phyloP scores from a whole-genome alignment of 352 stramenopile genomes.

The Elongisporangium anandrum region DNA sequence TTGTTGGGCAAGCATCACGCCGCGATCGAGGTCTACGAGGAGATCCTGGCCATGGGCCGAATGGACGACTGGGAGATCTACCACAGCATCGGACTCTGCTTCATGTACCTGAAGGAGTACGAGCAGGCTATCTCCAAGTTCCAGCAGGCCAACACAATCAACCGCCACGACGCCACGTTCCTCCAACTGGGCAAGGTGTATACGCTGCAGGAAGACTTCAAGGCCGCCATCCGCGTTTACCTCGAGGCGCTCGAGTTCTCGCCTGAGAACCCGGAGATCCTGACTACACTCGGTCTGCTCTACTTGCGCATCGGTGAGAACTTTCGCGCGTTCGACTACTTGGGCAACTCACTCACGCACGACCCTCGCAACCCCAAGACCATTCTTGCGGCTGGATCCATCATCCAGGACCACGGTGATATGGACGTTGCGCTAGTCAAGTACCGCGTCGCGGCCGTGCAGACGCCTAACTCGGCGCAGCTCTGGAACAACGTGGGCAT shows the following conservation, averaged over 20 bases:
- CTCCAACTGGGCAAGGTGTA: slow-evolving; percentile 90
- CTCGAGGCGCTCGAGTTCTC: slow-evolving; percentile 92
- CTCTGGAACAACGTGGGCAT: slow-evolving; percentile 96
- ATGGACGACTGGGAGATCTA: slow-evolving; percentile 93
- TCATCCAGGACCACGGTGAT: slow-evolving; percentile 92
- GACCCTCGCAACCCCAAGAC: slow-evolving; percentile 89
- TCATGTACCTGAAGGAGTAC: slow-evolving; percentile 91
- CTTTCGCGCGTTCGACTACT: slow-evolving; percentile 91
- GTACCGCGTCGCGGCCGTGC: slow-evolving; percentile 89
- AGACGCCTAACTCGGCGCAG: slow-evolving; percentile 90
- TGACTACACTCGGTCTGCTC: slow-evolving; percentile 89
- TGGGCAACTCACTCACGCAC: slow-evolving; percentile 92
- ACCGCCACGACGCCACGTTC: slow-evolving; percentile 90
- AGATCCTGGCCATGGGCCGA: slow-evolving; percentile 76
- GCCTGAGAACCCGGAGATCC: slow-evolving; percentile 89
- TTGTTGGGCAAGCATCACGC: slow-evolving; percentile 88
- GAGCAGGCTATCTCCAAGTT: slow-evolving; percentile 86
- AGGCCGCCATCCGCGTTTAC: slow-evolving; percentile 86
- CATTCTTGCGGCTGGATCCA: slow-evolving; percentile 89
- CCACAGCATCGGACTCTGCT: slow-evolving; percentile 89
- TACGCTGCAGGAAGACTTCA: slow-evolving; percentile 79
- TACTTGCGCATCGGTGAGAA: slow-evolving; percentile 89
- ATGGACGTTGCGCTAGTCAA: slow-evolving; percentile 94
- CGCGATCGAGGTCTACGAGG: slow-evolving; percentile 90
- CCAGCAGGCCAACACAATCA: slow-evolving; percentile 89